phyloP scores from a whole-genome alignment of 352 stramenopile species.

The Globisporangium paddicum region DNA sequence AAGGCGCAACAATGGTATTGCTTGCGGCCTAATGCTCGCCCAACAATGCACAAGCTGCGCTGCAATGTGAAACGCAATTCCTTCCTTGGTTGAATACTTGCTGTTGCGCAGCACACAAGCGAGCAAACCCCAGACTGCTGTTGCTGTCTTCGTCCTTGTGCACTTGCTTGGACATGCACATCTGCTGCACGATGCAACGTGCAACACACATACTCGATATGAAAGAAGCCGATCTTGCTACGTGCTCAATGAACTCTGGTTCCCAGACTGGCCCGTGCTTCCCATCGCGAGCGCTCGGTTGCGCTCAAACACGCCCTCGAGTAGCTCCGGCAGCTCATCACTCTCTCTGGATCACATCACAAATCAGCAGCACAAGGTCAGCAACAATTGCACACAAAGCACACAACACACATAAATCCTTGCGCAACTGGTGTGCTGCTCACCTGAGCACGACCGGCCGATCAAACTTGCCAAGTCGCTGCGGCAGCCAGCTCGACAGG shows the following conservation, averaged over 20 bases:
- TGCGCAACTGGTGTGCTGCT: background rate
- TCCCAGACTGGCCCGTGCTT: background rate
- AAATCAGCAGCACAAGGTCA: background rate
- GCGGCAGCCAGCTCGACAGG: background rate
- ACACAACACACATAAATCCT: background rate
- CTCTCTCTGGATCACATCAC: background rate
- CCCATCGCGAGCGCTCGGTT: background rate
- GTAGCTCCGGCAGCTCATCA: constrained; percentile 4
- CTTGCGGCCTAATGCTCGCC: background rate
- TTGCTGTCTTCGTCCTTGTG: background rate
- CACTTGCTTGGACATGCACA: background rate
- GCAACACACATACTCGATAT: background rate
- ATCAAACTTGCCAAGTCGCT: constrained; percentile 13
- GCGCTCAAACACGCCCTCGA: constrained; percentile 12
- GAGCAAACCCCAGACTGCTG: background rate
- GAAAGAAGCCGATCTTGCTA: background rate
- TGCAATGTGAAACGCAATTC: constrained; percentile 1
- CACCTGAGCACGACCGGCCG: constrained; percentile 4
- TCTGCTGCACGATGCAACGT: background rate
- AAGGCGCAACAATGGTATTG: background rate
- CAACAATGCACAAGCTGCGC: background rate
- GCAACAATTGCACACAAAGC: background rate
- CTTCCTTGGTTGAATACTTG: too few species aligned
- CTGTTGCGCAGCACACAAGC: background rate
- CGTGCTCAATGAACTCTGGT: background rate